These are phyloP conservation scores for Prunus fruticosa DNA, from an alignment of 306 rosid species.

Conservation along the genomic window DNA sequence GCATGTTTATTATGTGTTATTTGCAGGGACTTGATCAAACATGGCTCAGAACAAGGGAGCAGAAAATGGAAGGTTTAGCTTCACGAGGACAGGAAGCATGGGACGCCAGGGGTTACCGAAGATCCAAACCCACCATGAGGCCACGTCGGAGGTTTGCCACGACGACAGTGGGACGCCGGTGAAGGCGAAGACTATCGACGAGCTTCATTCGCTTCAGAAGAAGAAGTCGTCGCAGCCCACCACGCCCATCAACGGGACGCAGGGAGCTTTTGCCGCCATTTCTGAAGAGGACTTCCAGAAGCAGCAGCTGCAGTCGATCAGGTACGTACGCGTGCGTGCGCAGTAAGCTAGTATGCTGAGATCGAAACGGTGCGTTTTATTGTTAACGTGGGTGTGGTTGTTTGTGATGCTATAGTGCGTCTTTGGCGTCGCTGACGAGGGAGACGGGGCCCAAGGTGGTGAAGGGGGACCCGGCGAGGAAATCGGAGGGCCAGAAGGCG, in stretches of 20 bases:
- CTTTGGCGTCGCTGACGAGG: constrained; percentile 85
- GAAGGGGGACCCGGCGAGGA: constrained; percentile 74
- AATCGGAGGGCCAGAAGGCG: constrained; percentile 21
- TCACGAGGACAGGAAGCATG: constrained; percentile 2
- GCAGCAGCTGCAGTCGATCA: constrained; percentile 79
- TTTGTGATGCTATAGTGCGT: constrained; percentile 49
- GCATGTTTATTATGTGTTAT: too few relatives aligned
- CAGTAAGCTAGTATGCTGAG: background rate
- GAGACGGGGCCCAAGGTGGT: constrained; percentile 90
- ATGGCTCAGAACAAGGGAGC: constrained; percentile 36
- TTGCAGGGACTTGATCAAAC: background rate
- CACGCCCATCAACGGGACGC: constrained; percentile 52
- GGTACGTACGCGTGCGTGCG: constrained; percentile 19
- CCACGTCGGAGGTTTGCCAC: constrained; percentile 49
- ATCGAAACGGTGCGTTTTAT: background rate
- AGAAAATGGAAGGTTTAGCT: constrained; percentile 36
- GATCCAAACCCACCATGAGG: constrained; percentile 47
- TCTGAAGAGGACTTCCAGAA: constrained; percentile 63
- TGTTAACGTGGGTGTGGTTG: background rate
- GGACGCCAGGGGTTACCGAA: constrained; percentile 46
- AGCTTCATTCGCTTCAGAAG: constrained; percentile 80
- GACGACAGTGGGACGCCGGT: constrained; percentile 71
- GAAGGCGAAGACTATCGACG: constrained; percentile 73
- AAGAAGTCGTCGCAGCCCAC: constrained; percentile 61
- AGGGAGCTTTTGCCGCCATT: constrained; percentile 31